Base-by-base conservation (phyloP, 768 basidiomycete genomes). In the Cyclocybe cylindracea region DNA sequence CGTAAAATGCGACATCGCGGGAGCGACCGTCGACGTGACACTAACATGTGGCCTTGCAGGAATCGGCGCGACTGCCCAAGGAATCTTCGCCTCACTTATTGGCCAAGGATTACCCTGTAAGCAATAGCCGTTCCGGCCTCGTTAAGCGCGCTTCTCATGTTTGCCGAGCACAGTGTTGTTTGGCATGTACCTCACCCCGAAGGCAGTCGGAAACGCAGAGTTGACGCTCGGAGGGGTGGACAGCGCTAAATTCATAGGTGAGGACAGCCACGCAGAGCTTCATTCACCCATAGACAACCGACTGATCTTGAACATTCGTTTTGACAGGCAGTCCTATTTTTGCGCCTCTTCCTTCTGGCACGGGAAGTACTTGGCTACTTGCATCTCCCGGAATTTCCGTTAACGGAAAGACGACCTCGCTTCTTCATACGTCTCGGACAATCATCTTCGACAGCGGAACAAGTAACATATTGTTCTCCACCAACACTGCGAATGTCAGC, bases 391-490 rank as follows among this genome's bases (percentile, higher is more conserved):
- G 67, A 33, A 65, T 83, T 39, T 74, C 65, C 19, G 79, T 85
- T 39, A 84, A 84, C 53, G 80, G 81, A 24, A 70, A 77, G 62
- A 78, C 80, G 2, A 79, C 66, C 10, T 65, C 69, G 7, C 50
- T 72, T 7, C 65, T 83, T 43, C 72, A 71, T 45, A 61, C 63
- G 9, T 57, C 60, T 39, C 73, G 78, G 24, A 72, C 57, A 42
- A 70, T 84, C 60, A 80, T 83, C 44, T 83, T 83, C 55, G 82
- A 84, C 64, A 78, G 76, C 51, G 80, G 83, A 33, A 83, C 80
- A 18, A 79, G 78, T 59, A 84, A 83, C 61, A 62, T 83, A 37
- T 62, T 82, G 16, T 79, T 83, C 50, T 69, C 75, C 39, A 76
- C 78, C 16, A 60, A 63, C 37, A 81, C 78, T 14, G 69, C 82